These are phyloP conservation scores for Urostyla sp. DNA, from an alignment of 73 alveolate genomes.

Conservation along the genomic window DNA sequence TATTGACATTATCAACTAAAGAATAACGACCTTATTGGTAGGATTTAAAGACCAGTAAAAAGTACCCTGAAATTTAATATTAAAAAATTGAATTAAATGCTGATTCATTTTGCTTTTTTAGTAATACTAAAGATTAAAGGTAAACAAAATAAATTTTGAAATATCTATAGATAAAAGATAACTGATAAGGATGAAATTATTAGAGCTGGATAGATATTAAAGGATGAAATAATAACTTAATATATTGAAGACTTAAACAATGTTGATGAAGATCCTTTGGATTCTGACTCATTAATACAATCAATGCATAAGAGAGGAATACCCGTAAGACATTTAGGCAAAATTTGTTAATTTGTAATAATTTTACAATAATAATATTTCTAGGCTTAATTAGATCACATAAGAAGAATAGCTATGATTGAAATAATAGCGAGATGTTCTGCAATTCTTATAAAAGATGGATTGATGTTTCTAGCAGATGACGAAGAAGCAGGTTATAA, in stretches of 20 bases:
- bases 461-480: slow-evolving; percentile 43
- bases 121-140: slow-evolving; percentile 28
- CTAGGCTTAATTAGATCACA: slow-evolving; percentile 53
- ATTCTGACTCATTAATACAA: slow-evolving; percentile 34
- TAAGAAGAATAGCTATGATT: slow-evolving; percentile 60
- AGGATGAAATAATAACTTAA: slow-evolving; percentile 44
- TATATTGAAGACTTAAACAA: slow-evolving; percentile 56
- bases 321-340: slow-evolving; percentile 56
- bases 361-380: background rate
- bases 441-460: slow-evolving; percentile 48
- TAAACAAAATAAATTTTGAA: background rate
- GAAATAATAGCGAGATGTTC: slow-evolving; percentile 63
- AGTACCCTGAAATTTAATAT: slow-evolving; percentile 15
- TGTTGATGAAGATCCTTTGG: slow-evolving; percentile 55
- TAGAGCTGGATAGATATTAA: slow-evolving; percentile 54
- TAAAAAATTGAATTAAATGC: slow-evolving; percentile 41
- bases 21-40: slow-evolving; percentile 33
- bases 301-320: slow-evolving; percentile 61
- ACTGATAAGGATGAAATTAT: slow-evolving; percentile 59
- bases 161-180: slow-evolving; percentile 16
- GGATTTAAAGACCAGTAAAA: slow-evolving; percentile 21
- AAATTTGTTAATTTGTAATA: slow-evolving; percentile 18
- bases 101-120: slow-evolving; percentile 36
- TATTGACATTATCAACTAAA: slow-evolving; percentile 30
- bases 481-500: slow-evolving; percentile 64